Evolutionary conservation across 2,329 filamentous ascomycete species (phyloP), one percentile per base, ranked within the genome.

Genomic region (Elsinoe necatrix): DNA sequence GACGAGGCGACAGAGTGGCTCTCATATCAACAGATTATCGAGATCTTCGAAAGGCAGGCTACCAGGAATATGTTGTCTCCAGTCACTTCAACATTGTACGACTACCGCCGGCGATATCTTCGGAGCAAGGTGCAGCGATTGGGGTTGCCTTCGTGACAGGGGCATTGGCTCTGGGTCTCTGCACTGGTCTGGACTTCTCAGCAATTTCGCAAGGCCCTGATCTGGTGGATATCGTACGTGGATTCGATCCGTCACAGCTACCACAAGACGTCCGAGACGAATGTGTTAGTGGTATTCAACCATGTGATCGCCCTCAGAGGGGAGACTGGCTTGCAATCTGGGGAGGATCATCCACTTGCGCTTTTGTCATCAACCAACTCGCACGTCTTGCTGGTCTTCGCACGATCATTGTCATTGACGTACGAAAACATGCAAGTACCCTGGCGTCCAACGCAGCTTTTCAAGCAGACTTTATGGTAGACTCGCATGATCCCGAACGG

Each of bases 1-100:
- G 29, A 18, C 16, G 18, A 23, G 48, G 48, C 20, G 56, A 57
- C 23, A 37, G 45, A 31, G 72, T 75, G 8, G 76, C 86, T 31
- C 80, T 81, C n/a, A 82, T 86, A 12, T 87, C 84, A 0, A 89
- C 85, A 27, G 85, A 89, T 69, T 89, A 89, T 64, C 79, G 85
- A 14, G 85, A 89, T 63, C 75, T 82, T 18, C 77, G 85, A 31
- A 89, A 89, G 68, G 83, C 83, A 0, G 82, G 84, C 1, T 89
- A 84, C 65, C 85, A 89, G 67, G 74, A 87, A 65, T 88, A 85
- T 62, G 80, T 81, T 16, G 75, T 87, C 3, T 79, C 83, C 0
- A 81, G 79, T 0, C 76, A 81, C 59, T 86, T 79, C 69, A 88
- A 87, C 64, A 77, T 80, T 0, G 82, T 83, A 4, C 76, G 79